Evolutionary conservation across 768 basidiomycete species (phyloP), one percentile per base, ranked within the genome.

Genomic region (Melanogaster broomeanus): DNA sequence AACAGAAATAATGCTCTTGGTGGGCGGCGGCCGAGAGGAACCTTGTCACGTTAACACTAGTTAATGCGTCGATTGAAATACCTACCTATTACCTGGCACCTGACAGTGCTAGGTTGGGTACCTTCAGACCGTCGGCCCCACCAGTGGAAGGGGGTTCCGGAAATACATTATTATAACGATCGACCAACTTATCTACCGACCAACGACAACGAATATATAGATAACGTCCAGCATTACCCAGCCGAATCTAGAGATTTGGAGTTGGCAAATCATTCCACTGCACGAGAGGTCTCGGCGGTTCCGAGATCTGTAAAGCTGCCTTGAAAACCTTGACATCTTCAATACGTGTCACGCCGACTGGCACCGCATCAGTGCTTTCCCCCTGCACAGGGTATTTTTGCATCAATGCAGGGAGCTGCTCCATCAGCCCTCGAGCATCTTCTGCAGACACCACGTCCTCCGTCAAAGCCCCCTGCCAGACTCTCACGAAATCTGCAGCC

Each of bases 241-340:
- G n/a, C n/a, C n/a, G n/a, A n/a, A 9, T 25, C 76, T 69, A 87
- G 40, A 82, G 76, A 55, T 77, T 84, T 2, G 86, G 66, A 6
- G 71, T 65, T 18, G 87, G 87, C 47, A 89, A 72, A 71, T 91
- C 90, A 30, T 80, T 81, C 88, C 88, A 91, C 45, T 83, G 71
- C 1, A 84, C 85, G 57, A 93, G 72, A 3, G 91, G 84, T 34
- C 75, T 76, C n/a, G 88, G 80, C 54, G 78, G 77, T 24, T 76
- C 74, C 4, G 87, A 79, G 16, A 76, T 67, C 37, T 66, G 63
- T 45, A 95, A 68, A 9, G 74, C 67, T 25, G 77, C 75, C 68
- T 82, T 91, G 77, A 93, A 93, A 24, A 67, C 70, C 52, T 79
- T 73, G 28, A 83, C 63, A 61, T 93, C 86, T 51, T 85, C 68